Evolutionary conservation across 2,329 filamentous ascomycete species (phyloP).

Genomic region (Camptophora hylomeconis): DNA sequence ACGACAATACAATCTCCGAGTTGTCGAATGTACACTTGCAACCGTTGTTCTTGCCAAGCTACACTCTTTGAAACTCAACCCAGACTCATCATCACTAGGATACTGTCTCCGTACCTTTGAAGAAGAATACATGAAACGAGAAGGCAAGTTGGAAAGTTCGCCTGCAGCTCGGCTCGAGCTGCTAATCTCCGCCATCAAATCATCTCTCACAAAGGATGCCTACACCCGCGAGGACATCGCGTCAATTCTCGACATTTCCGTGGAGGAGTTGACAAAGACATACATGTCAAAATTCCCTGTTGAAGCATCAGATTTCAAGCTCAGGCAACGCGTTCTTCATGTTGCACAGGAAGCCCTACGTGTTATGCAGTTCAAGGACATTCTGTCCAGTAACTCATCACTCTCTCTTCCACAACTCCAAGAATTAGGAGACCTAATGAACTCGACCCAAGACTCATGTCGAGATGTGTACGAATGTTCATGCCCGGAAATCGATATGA

Average conservation of each 20-base stretch:
- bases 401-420: slow-evolving; percentile 42
- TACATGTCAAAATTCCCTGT: slow-evolving; percentile 86
- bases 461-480: slow-evolving; percentile 82
- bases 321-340: slow-evolving; percentile 77
- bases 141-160: slow-evolving; percentile 34
- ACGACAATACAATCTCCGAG: slow-evolving; percentile 89
- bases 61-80: slow-evolving; percentile 51
- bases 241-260: slow-evolving; percentile 52
- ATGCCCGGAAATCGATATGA: slow-evolving; percentile 78
- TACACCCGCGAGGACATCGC: slow-evolving; percentile 84
- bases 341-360: slow-evolving; percentile 82
- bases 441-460: slow-evolving; percentile 79
- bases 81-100: slow-evolving; percentile 70
- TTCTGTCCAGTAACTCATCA: slow-evolving; percentile 46
- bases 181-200: slow-evolving; percentile 55
- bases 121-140: slow-evolving; percentile 55
- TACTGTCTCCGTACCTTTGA: slow-evolving; percentile 80
- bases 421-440: slow-evolving; percentile 69
- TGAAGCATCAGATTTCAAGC: slow-evolving; percentile 72
- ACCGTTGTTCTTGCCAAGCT: slow-evolving; percentile 53
- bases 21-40: slow-evolving; percentile 88
- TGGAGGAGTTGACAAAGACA: slow-evolving; percentile 57
- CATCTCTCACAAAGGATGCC: slow-evolving; percentile 63
- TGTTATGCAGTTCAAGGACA: slow-evolving; percentile 67
- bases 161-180: slow-evolving; percentile 57